A percentile compares a stretch with the other conserved stretches of the same genome.
Conservation (phyloP, 2,329 filamentous ascomycete genomes). For the Sporothrix phasma region DNA sequence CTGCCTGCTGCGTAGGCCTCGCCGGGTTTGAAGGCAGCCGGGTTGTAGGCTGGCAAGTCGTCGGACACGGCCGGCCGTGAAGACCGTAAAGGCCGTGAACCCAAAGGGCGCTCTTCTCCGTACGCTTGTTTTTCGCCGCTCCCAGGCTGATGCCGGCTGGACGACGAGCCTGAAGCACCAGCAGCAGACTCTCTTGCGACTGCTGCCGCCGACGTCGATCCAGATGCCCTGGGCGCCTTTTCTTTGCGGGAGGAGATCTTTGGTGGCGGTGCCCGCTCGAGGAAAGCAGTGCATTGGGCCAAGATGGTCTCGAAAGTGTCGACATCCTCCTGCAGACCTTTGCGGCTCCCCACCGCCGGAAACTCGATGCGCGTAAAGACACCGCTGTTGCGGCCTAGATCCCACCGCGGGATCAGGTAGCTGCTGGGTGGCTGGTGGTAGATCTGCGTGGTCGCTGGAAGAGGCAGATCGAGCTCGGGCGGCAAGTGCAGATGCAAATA, state of each 20-base stretch:
- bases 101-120: not conserved
- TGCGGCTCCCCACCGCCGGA: slow-evolving; percentile 58
- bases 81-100: slow-evolving; percentile 23
- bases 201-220: slow-evolving; percentile 18
- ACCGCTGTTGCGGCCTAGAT: slow-evolving; percentile 75
- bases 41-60: slow-evolving; percentile 61
- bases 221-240: slow-evolving; percentile 4
- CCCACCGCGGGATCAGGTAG: slow-evolving; percentile 93
- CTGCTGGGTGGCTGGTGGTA: slow-evolving; percentile 89
- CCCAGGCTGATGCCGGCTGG: not conserved
- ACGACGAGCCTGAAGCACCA: slow-evolving; percentile 10
- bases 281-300: slow-evolving; percentile 89
- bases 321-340: slow-evolving; percentile 76
- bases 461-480: slow-evolving; percentile 83
- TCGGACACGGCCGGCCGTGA: slow-evolving; percentile 30
- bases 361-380: slow-evolving; percentile 94
- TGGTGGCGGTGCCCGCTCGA: slow-evolving; percentile 68
- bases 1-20: slow-evolving; percentile 63
- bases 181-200: not conserved
- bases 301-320: slow-evolving; percentile 94
- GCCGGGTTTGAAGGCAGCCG: slow-evolving; percentile 67
- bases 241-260: slow-evolving; percentile 27
- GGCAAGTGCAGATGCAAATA: slow-evolving; percentile 93
- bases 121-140: not conserved
- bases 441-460: slow-evolving; percentile 93